Evolutionary conservation across 768 basidiomycete genomes (phyloP), one percentile per base, ranked within the genome.

Genomic region (Tricholomella constricta): DNA sequence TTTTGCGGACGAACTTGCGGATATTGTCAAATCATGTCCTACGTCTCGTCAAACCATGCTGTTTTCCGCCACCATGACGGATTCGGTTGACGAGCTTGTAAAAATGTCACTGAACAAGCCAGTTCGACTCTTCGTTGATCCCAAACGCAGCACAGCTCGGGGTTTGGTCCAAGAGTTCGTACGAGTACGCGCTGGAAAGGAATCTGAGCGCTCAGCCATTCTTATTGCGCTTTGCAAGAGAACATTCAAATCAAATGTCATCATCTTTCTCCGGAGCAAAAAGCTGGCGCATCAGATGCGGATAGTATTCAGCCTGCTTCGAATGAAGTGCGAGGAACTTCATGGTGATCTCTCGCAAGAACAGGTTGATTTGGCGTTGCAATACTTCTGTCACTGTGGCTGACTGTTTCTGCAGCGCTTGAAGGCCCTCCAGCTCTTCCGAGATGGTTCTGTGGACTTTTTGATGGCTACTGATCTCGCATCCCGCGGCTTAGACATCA

Each of bases 21-120:
- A 99, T 71, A 97, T 99, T 62, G 86, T 98, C 72, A 88, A 86
- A 62, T 82, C 90, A 15, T 97, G 94, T 66, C 94, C 94, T 2
- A 70, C 71, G 19, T 88, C 89, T 22, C 83, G 97, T 32, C 97
- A 98, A 68, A 98, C 97, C 3, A 96, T 99, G 94, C 79, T 99
- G 32, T 99, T 99, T 72, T 97, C 94, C 1, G 97, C 97, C 2
- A 99, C 97, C 1, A 98, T 98, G 90, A 98, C 95, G 4, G 97
- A 99, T 69, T 89, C 90, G 1, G 89, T 98, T 8, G 92, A 97
- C 62, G 88, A 94, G 64, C 81, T 99, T 43, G 90, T 98, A 52
- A 86, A 85, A 64, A 88, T 98, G 80, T 92, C 91, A 11, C 73
- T 98, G 44, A 89, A 93, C 68, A 94, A 89, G 67, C 97, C 97